These are phyloP conservation scores for Globisporangium camurandrum DNA, from an alignment of 352 stramenopile genomes.

Conservation along the genomic window DNA sequence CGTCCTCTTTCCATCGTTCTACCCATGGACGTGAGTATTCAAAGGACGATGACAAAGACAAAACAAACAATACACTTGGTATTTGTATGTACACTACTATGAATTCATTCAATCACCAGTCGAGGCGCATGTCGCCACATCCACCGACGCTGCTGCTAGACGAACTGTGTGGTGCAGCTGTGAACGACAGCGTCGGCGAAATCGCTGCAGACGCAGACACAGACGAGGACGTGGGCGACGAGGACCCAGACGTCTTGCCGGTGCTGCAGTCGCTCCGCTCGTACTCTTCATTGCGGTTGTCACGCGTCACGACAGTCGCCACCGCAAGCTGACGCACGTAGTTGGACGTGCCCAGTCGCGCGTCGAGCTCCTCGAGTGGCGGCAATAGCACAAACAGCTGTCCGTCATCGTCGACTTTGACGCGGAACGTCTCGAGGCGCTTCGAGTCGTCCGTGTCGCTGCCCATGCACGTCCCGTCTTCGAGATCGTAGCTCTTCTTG, in stretches of 20 bases:
- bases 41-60: background rate
- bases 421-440: conserved; percentile 77
- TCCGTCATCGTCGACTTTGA: conserved; percentile 60
- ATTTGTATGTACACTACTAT: background rate
- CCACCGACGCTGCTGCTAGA: conserved; percentile 11
- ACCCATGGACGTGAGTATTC: conserved; percentile 60
- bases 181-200: background rate
- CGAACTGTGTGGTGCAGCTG: background rate
- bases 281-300: background rate
- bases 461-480: conserved; percentile 56
- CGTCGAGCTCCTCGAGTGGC: conserved; percentile 64
- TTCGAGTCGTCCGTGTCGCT: conserved; percentile 45
- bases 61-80: too few relatives aligned
- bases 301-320: too few relatives aligned
- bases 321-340: conserved; percentile 17
- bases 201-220: background rate
- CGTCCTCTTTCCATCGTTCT: conserved; percentile 73
- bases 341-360: conserved; percentile 72
- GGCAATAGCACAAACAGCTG: conserved; percentile 79
- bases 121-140: conserved; percentile 19
- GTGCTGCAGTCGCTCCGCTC: background rate
- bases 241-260: background rate
- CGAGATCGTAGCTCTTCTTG: conserved; percentile 88
- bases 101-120: conserved; percentile 6
- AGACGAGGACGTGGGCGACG: background rate